Conservation (phyloP, 208 protist genomes). For the Trypanosoma caninum region DNA sequence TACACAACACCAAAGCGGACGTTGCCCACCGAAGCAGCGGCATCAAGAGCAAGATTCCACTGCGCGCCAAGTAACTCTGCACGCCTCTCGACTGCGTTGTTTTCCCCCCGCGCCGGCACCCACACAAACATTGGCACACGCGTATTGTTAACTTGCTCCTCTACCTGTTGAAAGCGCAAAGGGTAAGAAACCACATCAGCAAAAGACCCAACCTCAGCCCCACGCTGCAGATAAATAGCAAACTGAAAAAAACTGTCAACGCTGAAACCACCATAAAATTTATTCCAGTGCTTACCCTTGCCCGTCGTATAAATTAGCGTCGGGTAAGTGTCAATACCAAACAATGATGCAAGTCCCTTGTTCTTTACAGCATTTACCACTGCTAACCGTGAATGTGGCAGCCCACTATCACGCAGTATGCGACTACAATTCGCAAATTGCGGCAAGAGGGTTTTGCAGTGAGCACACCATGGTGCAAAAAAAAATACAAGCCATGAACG, state of each 20-base stretch:
- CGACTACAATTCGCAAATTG: conserved; percentile 67
- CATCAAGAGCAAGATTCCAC: conserved; percentile 62
- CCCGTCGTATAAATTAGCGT: conserved; percentile 82
- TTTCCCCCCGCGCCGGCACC: conserved; percentile 25
- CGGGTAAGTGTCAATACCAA: conserved; percentile 55
- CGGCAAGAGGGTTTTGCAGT: conserved; percentile 73
- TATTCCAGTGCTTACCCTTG: conserved; percentile 38
- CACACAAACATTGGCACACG: conserved; percentile 80
- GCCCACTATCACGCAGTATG: conserved; percentile 25
- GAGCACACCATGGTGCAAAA: conserved; percentile 80
- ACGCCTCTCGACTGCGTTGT: not conserved
- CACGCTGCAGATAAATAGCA: conserved; percentile 47
- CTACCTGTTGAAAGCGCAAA: conserved; percentile 34
- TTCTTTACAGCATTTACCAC: conserved; percentile 58
- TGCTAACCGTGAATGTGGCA: conserved; percentile 44
- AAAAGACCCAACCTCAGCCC: conserved; percentile 44
- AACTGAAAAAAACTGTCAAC: conserved; percentile 57
- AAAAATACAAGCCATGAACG: conserved; percentile 73
- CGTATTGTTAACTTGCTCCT: conserved; percentile 15
- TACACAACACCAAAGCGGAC: conserved; percentile 69
- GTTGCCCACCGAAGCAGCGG: conserved; percentile 59
- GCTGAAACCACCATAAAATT: conserved; percentile 54
- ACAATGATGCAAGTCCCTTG: conserved; percentile 41
- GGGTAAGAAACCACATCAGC: conserved; percentile 56
- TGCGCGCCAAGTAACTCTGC: conserved; percentile 11